Evolutionary conservation across 495 filamentous ascomycete species (phyloP).

Genomic region (Neurospora tetrasperma): DNA sequence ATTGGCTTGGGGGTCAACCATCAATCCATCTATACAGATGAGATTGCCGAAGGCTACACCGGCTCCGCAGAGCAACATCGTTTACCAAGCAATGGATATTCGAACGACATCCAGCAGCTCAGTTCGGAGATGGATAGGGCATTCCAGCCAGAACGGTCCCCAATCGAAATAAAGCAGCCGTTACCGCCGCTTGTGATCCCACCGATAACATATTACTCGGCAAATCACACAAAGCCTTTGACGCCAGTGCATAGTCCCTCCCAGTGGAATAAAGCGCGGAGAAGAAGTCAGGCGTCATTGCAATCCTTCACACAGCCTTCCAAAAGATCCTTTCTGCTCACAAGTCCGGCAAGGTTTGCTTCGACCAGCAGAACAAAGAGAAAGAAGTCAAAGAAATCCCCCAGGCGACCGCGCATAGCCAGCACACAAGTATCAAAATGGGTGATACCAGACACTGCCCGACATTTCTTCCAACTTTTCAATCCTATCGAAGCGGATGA

Average conservation of each 20-base stretch:
- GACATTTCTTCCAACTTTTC: slow-evolving; percentile 37
- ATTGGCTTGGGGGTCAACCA: background rate
- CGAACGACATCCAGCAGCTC: slow-evolving; percentile 31
- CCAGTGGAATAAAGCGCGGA: background rate
- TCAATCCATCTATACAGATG: background rate
- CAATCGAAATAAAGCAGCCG: slow-evolving; percentile 23
- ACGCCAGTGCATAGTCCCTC: background rate
- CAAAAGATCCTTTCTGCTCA: slow-evolving; percentile 9
- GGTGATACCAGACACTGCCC: slow-evolving; percentile 38
- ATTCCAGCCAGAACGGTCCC: slow-evolving; percentile 25
- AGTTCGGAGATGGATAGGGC: slow-evolving; percentile 37
- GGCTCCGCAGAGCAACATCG: background rate
- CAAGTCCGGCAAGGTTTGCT: slow-evolving; percentile 14
- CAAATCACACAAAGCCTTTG: background rate
- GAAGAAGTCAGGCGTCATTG: slow-evolving; percentile 8
- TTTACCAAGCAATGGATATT: slow-evolving; percentile 6
- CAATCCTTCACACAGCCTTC: slow-evolving; percentile 17
- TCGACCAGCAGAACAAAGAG: slow-evolving; percentile 25
- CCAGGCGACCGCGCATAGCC: slow-evolving; percentile 18
- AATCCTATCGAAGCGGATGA: slow-evolving; percentile 40
- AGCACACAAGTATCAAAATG: slow-evolving; percentile 30
- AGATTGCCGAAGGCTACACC: background rate
- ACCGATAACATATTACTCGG: slow-evolving; percentile 1
- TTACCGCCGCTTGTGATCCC: slow-evolving; percentile 6
- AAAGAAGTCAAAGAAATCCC: slow-evolving; percentile 32